These are phyloP conservation scores for Rhododendron ferrugineum DNA, from an alignment of 148 eudicot genomes.

Conservation along the genomic window DNA sequence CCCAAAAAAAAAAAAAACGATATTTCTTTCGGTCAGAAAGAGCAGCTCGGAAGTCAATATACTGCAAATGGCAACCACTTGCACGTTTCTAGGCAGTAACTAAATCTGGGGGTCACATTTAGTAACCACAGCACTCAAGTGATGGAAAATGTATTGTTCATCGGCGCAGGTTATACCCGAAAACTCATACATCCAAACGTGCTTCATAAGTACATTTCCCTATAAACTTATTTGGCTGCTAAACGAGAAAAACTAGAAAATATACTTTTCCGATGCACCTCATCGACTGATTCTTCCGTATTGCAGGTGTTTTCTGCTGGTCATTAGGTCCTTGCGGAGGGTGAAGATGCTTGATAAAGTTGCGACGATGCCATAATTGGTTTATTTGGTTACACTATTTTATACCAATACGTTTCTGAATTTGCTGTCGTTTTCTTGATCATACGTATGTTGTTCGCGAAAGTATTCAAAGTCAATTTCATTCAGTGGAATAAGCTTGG, in stretches of 20 bases:
- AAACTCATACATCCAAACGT: neutral
- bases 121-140: constrained; percentile 50
- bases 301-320: constrained; percentile 70
- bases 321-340: constrained; percentile 75
- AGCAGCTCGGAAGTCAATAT: constrained; percentile 84
- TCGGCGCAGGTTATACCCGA: constrained; percentile 64
- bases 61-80: constrained; percentile 87
- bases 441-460: neutral
- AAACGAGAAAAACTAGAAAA: neutral
- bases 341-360: constrained; percentile 78
- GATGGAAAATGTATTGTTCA: constrained; percentile 64
- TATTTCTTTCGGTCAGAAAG: constrained; percentile 62
- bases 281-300: neutral
- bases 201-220: neutral
- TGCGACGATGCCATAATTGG: constrained; percentile 61
- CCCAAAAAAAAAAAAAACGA: neutral
- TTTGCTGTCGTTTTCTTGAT: neutral
- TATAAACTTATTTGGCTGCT: neutral
- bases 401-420: neutral
- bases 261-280: neutral
- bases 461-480: neutral
- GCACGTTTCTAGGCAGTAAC: constrained; percentile 67
- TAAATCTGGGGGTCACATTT: constrained; percentile 73
- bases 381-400: neutral
- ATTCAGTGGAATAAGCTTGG: neutral